Conservation (phyloP, 805 yeast genomes). For the Candida nanaspora region DNA sequence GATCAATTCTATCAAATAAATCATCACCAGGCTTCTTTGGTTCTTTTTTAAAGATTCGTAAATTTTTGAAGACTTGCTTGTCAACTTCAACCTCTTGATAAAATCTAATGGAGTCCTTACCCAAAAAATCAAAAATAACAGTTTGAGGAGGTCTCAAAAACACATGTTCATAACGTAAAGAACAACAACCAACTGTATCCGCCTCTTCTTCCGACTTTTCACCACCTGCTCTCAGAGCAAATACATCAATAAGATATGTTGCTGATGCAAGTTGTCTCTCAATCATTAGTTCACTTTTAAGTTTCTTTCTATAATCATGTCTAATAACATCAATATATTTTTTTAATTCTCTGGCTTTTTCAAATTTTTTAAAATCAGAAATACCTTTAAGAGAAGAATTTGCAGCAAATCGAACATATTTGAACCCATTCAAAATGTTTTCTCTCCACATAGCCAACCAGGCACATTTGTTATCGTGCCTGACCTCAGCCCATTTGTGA, state of each 20-base stretch:
- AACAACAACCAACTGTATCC: conserved; percentile 97
- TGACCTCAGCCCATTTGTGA: conserved; percentile 84
- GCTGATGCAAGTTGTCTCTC: conserved; percentile 93
- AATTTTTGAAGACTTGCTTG: conserved; percentile 82
- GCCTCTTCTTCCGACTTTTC: conserved; percentile 97
- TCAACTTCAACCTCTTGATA: conserved; percentile 92
- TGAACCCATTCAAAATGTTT: conserved; percentile 73
- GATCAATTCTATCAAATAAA: conserved; percentile 84
- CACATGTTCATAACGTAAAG: conserved; percentile 84
- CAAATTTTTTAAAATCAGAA: conserved; percentile 86
- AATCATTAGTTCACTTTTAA: conserved; percentile 71
- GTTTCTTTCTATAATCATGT: conserved; percentile 59
- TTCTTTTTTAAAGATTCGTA: conserved; percentile 76
- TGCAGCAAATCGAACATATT: conserved; percentile 88
- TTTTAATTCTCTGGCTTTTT: conserved; percentile 83
- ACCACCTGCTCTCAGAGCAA: conserved; percentile 97
- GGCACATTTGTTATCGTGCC: conserved; percentile 82
- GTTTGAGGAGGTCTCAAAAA: conserved; percentile 78
- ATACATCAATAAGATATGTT: conserved; percentile 82
- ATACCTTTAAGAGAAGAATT: conserved; percentile 87
- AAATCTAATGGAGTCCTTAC: conserved; percentile 90
- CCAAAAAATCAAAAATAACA: conserved; percentile 86
- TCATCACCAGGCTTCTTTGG: conserved; percentile 93
- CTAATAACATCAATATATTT: conserved; percentile 67
- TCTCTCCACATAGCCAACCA: conserved; percentile 99